These are phyloP conservation scores for Nevesoporus exiguus DNA, from an alignment of 768 basidiomycete species.

Conservation along the genomic window DNA sequence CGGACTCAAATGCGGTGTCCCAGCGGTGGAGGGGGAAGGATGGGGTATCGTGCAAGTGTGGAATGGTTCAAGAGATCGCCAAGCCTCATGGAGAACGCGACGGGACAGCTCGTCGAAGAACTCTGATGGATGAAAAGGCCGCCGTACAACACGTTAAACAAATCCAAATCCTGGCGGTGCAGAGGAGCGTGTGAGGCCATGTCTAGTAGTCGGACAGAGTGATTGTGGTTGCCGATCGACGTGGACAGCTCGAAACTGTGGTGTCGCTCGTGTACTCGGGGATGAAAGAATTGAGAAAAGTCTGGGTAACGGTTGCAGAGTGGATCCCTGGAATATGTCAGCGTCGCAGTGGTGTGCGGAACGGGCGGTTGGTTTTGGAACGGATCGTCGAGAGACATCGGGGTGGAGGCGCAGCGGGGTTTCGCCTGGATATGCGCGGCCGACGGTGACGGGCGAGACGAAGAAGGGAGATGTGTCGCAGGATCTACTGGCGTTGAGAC, in stretches of 20 bases:
- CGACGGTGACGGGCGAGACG: neutral
- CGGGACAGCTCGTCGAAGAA: conserved; percentile 9
- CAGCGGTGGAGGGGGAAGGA: neutral
- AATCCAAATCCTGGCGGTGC: neutral
- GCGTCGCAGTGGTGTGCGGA: neutral
- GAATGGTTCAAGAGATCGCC: conserved; percentile 11
- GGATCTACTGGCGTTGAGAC: conserved; percentile 2
- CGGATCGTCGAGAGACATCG: neutral
- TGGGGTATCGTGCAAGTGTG: neutral
- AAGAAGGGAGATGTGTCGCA: neutral
- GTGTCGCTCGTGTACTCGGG: conserved; percentile 13
- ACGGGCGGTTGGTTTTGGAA: neutral
- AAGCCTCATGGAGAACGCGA: conserved; percentile 21
- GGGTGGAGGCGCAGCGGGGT: neutral
- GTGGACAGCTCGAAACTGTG: neutral
- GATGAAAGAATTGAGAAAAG: conserved; percentile 31
- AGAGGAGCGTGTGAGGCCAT: neutral
- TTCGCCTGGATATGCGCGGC: neutral
- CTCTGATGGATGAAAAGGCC: neutral
- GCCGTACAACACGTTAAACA: neutral
- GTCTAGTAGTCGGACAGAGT: neutral
- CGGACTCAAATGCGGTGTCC: neutral
- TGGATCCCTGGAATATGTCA: conserved; percentile 31
- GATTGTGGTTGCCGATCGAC: neutral
- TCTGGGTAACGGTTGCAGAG: conserved; percentile 32